phyloP scores from a whole-genome alignment of 108 stramenopile species.

The Chaetoceros tenuissimus region DNA sequence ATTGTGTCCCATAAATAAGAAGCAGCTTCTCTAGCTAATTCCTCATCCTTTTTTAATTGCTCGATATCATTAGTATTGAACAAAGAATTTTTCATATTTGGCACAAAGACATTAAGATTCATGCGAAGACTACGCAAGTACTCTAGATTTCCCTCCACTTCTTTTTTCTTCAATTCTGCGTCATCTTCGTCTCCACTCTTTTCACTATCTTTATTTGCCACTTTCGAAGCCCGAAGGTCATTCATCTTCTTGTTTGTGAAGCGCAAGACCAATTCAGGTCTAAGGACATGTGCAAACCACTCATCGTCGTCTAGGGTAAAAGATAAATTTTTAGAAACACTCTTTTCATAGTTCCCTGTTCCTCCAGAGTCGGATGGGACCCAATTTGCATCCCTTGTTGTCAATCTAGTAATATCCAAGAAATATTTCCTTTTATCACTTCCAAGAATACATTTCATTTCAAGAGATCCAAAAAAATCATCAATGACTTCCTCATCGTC shows the following conservation, averaged over 20 bases:
- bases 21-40: conserved; percentile 63
- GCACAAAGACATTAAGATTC: conserved; percentile 91
- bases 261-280: conserved; percentile 73
- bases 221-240: conserved; percentile 6
- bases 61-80: conserved; percentile 44
- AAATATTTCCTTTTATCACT: conserved; percentile 88
- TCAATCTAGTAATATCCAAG: conserved; percentile 84
- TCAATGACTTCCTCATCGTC: conserved; percentile 32
- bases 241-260: conserved; percentile 55
- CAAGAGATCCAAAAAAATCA: conserved; percentile 69
- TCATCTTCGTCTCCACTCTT: conserved; percentile 2
- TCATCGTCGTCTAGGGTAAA: conserved; percentile 58
- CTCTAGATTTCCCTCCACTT: conserved; percentile 60
- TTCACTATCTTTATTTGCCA: conserved; percentile 14
- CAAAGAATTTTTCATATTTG: conserved; percentile 51
- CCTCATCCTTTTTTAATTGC: conserved; percentile 77
- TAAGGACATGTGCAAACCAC: conserved; percentile 63
- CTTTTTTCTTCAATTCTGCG: conserved; percentile 13
- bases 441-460: conserved; percentile 88
- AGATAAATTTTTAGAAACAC: conserved; percentile 1
- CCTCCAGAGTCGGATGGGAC: conserved; percentile 61
- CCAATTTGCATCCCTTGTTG: conserved; percentile 96
- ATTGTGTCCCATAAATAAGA: conserved; percentile 74
- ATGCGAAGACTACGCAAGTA: conserved; percentile 52
- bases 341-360: conserved; percentile 59